Conservation (phyloP, 2,329 filamentous ascomycete species). For the Capronia americana region DNA sequence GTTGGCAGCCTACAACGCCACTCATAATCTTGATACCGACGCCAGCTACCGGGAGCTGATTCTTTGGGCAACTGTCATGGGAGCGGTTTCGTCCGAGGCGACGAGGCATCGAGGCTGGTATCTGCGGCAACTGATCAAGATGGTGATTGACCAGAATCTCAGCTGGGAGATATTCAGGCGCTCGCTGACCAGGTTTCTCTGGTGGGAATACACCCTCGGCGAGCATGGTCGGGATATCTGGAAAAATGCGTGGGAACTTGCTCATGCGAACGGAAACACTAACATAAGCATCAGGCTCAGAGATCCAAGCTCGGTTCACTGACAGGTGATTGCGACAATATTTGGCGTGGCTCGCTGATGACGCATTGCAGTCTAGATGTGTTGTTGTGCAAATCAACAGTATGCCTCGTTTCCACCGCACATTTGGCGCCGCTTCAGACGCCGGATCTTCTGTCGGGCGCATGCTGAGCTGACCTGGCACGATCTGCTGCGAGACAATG, state of each 20-base stretch:
- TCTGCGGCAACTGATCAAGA: constrained; percentile 5
- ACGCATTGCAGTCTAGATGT: not conserved
- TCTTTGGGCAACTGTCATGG: constrained; percentile 5
- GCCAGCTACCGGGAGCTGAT: not conserved
- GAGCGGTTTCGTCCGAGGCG: not conserved
- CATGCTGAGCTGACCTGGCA: not conserved
- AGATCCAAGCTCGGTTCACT: not conserved
- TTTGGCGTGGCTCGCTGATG: not conserved
- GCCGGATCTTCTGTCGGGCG: not conserved
- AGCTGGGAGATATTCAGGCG: constrained; percentile 1
- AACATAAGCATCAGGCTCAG: not conserved
- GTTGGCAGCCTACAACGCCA: not conserved
- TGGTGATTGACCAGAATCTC: constrained; percentile 1
- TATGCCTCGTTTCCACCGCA: not conserved
- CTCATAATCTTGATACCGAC: not conserved
- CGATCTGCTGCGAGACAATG: not conserved
- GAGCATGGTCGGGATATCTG: constrained; percentile 2
- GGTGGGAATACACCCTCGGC: constrained; percentile 6
- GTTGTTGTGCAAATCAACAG: not conserved
- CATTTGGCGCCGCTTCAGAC: not conserved
- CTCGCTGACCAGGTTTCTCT: not conserved
- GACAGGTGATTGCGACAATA: not conserved
- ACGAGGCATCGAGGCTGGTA: constrained; percentile 1
- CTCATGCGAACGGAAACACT: not conserved
- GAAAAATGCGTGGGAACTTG: not conserved